Conservation (phyloP, 2,329 filamentous ascomycete genomes). For the Fonsecaea multimorphosa region DNA sequence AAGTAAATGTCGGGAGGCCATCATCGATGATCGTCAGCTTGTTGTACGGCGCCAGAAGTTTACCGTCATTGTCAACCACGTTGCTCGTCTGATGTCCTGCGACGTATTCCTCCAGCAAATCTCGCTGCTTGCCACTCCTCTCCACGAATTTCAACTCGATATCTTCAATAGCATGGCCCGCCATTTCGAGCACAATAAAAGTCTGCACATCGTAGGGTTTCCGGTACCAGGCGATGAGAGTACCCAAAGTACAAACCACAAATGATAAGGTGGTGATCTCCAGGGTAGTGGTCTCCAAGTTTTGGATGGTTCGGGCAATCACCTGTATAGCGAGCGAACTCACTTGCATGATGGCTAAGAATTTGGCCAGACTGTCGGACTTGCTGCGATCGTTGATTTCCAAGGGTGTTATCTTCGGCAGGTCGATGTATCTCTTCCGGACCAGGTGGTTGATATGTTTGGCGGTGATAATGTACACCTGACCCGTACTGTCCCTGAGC, state of each 20-base stretch:
- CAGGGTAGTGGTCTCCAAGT: constrained; percentile 40
- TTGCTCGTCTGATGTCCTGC: constrained; percentile 19
- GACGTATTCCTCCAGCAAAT: constrained; percentile 23
- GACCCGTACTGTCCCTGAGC: constrained; percentile 13
- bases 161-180: constrained; percentile 21
- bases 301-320: constrained; percentile 36
- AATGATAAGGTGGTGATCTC: constrained; percentile 40
- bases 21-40: constrained; percentile 27
- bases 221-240: constrained; percentile 34
- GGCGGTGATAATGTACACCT: constrained; percentile 11
- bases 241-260: constrained; percentile 36
- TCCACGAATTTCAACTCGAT: constrained; percentile 13
- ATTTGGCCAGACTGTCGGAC: constrained; percentile 40
- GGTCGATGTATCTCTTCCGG: constrained; percentile 20
- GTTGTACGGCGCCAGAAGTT: constrained; percentile 17
- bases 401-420: constrained; percentile 13
- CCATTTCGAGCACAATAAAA: constrained; percentile 13
- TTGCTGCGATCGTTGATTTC: constrained; percentile 24
- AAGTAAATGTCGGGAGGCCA: constrained; percentile 19
- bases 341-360: constrained; percentile 39
- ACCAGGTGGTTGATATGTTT: constrained; percentile 24
- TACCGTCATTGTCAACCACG: constrained; percentile 8
- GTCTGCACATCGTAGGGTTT: constrained; percentile 39
- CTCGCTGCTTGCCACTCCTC: constrained; percentile 13
- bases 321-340: constrained; percentile 39